These are phyloP conservation scores for Fraxinus greggii DNA, from an alignment of 305 asterid genomes.

Conservation along the genomic window DNA sequence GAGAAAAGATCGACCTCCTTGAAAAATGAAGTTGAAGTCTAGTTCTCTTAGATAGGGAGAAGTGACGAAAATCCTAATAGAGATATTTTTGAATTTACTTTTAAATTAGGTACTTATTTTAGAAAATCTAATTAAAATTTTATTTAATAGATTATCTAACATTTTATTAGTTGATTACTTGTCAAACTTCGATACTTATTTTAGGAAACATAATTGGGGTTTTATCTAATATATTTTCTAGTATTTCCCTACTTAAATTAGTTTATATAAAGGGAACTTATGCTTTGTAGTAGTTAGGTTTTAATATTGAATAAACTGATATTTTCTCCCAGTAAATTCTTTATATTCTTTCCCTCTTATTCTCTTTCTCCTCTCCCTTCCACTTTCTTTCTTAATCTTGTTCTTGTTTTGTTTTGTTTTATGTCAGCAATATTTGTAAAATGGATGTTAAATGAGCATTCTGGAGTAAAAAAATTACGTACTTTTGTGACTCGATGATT, in stretches of 20 bases:
- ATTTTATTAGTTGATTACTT: not conserved
- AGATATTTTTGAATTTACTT: no score
- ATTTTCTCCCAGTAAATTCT: not conserved
- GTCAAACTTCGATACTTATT: no score
- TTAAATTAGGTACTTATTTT: no score
- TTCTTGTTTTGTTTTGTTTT: not conserved
- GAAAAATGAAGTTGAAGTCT: no score
- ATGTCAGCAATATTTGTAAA: not conserved
- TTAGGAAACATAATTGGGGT: not conserved
- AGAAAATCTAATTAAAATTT: no score
- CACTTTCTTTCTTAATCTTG: not conserved
- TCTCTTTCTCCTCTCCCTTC: not conserved
- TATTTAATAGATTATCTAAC: no score
- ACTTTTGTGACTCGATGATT: constrained; percentile 89
- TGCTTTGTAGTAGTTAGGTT: not conserved
- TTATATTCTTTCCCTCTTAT: not conserved
- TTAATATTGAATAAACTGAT: not conserved
- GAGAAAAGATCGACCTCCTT: no score
- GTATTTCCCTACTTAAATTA: not conserved
- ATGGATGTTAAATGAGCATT: constrained; percentile 15
- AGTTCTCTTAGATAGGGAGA: no score
- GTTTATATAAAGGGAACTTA: not conserved
- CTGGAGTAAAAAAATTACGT: constrained; percentile 32
- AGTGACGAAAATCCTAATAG: no score
- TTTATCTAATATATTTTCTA: not conserved